Percentiles rank a stretch among this genome's conserved stretches.
Evolutionary conservation across 2,329 filamentous ascomycete genomes (phyloP).

Genomic region (Didymella pinodella): DNA sequence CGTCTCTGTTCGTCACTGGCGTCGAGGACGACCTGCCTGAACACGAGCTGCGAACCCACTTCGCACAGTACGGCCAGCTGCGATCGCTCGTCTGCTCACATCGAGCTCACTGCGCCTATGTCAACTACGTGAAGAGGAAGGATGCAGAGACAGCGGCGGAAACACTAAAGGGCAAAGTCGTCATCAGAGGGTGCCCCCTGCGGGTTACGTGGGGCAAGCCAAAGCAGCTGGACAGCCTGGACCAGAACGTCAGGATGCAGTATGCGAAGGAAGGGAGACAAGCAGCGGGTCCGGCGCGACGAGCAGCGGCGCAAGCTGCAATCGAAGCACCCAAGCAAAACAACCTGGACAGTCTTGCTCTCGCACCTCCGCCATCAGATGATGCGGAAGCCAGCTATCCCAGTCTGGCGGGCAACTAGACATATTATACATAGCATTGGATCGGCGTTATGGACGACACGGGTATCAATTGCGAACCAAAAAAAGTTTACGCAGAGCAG

Average conservation of each 20-base stretch:
- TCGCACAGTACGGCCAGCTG: conserved; percentile 86
- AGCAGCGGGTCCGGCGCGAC: conserved; percentile 36
- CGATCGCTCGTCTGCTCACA: conserved; percentile 95
- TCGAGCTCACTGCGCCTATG: conserved; percentile 94
- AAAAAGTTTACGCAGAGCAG: conserved; percentile 49
- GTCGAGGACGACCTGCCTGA: conserved; percentile 96
- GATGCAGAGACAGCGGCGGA: conserved; percentile 86
- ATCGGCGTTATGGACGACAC: conserved; percentile 38
- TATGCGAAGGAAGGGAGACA: conserved; percentile 79
- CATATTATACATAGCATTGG: conserved; percentile 29
- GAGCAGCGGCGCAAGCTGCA: conserved; percentile 47
- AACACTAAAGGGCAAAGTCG: conserved; percentile 83
- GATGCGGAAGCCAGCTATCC: conserved; percentile 84
- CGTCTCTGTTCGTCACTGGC: conserved; percentile 92
- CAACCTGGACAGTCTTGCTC: conserved; percentile 57
- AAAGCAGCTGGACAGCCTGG: conserved; percentile 89
- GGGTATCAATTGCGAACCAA: conserved; percentile 44
- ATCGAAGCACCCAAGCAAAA: conserved; percentile 53
- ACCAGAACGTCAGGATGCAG: conserved; percentile 80
- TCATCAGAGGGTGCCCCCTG: conserved; percentile 90
- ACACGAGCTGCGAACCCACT: conserved; percentile 88
- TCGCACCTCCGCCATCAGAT: conserved; percentile 81
- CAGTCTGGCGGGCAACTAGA: conserved; percentile 81
- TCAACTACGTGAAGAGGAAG: conserved; percentile 89
- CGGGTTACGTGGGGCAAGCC: conserved; percentile 92